Percentiles rank a stretch among this genome's conserved stretches.
These are phyloP conservation scores for Pyrus hybrid DNA, from an alignment of 331 rosid genomes.

Conservation along the genomic window DNA sequence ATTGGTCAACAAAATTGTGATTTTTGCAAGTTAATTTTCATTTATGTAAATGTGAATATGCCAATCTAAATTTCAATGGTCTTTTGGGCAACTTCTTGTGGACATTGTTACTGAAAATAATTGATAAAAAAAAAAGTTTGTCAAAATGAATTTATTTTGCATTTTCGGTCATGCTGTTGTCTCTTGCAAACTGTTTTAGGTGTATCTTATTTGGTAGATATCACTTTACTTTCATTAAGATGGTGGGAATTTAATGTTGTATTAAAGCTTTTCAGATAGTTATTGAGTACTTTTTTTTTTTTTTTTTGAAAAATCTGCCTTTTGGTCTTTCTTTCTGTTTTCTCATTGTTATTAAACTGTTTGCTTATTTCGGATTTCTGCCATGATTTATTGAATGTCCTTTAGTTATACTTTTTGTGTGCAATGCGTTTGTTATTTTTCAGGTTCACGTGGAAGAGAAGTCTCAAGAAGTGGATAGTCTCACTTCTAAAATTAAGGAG, in stretches of 20 bases:
- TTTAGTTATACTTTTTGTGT: conserved; percentile 4
- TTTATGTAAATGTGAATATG: not conserved
- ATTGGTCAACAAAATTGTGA: not conserved
- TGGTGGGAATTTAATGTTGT: not conserved
- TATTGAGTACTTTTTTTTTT: not conserved
- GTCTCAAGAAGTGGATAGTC: conserved; percentile 73
- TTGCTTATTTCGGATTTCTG: not conserved
- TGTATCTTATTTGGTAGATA: not conserved
- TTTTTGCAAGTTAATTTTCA: not conserved
- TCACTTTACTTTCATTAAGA: not conserved
- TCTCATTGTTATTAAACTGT: not conserved
- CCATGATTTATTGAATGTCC: not conserved
- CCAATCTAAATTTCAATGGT: not conserved
- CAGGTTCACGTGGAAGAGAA: conserved; percentile 67
- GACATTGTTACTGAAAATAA: not conserved
- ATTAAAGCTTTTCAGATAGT: not conserved
- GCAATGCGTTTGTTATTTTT: conserved; percentile 16
- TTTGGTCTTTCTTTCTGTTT: not conserved
- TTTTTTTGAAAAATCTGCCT: not conserved
- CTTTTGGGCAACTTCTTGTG: not conserved
- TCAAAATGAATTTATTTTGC: not conserved
- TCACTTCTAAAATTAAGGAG: conserved; percentile 84
- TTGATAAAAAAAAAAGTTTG: not conserved
- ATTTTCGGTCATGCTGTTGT: not conserved
- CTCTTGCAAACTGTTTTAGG: not conserved